Evolutionary conservation across 2,329 filamentous ascomycete species (phyloP).

Genomic region (Penicillium freii): DNA sequence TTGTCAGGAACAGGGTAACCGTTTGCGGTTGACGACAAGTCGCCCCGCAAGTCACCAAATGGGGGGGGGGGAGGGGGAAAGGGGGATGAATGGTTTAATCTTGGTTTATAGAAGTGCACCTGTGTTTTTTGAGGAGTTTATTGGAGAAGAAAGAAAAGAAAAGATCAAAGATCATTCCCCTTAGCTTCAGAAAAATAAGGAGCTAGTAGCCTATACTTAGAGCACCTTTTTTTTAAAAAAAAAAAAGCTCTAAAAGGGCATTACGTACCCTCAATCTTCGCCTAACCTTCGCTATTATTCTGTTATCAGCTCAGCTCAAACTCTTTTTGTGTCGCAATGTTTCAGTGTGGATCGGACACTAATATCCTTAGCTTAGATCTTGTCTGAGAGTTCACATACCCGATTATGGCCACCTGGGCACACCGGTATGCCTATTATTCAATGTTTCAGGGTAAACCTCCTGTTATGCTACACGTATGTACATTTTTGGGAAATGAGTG

Average conservation of each 20-base stretch:
- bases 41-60: conserved; percentile 17
- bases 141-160: background rate
- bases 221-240: background rate
- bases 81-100: background rate
- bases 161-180: background rate
- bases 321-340: conserved; percentile 18
- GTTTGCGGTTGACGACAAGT: conserved; percentile 35
- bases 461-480: conserved; percentile 9
- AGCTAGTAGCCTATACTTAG: background rate
- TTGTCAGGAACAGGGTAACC: conserved; percentile 17
- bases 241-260: background rate
- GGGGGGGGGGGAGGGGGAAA: background rate
- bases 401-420: background rate
- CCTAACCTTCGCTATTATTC: background rate
- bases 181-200: background rate
- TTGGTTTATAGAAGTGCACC: too few relatives aligned
- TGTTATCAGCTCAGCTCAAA: background rate
- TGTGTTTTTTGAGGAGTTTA: background rate
- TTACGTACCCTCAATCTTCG: conserved; percentile 20
- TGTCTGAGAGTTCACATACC: conserved; percentile 1
- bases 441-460: background rate
- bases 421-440: background rate
- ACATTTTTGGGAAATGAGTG: background rate
- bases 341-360: conserved; percentile 26
- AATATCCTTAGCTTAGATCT: conserved; percentile 20